These are phyloP conservation scores for Coemansia sp. DNA, from an alignment of 192 early-diverging fungal genomes.

Conservation along the genomic window DNA sequence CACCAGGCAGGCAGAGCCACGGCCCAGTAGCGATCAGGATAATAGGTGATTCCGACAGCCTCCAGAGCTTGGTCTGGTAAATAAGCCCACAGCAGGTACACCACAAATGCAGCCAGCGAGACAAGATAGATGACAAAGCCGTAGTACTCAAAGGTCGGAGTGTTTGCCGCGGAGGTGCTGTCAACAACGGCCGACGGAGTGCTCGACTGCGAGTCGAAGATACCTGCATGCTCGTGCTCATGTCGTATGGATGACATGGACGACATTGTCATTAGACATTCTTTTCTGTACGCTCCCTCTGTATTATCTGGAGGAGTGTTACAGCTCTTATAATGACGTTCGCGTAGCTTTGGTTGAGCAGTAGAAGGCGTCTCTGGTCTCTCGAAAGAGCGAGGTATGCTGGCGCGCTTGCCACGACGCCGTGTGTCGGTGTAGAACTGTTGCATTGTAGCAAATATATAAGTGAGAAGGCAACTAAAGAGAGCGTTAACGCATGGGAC, in stretches of 20 bases:
- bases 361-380: background rate
- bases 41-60: slow-evolving; percentile 76
- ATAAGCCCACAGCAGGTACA: slow-evolving; percentile 83
- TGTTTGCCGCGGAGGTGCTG: slow-evolving; percentile 53
- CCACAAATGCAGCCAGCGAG: slow-evolving; percentile 70
- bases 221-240: slow-evolving; percentile 21
- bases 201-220: slow-evolving; percentile 24
- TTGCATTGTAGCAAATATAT: background rate
- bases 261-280: slow-evolving; percentile 13
- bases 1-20: slow-evolving; percentile 78
- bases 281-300: slow-evolving; percentile 2
- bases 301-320: background rate
- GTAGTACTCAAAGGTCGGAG: slow-evolving; percentile 81
- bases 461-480: background rate
- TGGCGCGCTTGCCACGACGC: background rate
- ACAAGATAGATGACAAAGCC: slow-evolving; percentile 84
- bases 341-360: background rate
- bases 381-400: background rate
- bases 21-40: slow-evolving; percentile 84
- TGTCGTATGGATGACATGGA: slow-evolving; percentile 20
- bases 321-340: background rate
- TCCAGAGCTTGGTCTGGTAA: slow-evolving; percentile 72
- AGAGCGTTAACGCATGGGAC: too few species aligned
- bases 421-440: background rate
- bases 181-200: slow-evolving; percentile 29